These are phyloP conservation scores for Gleditsia sinensis DNA, from an alignment of 306 rosid genomes.

Conservation along the genomic window DNA sequence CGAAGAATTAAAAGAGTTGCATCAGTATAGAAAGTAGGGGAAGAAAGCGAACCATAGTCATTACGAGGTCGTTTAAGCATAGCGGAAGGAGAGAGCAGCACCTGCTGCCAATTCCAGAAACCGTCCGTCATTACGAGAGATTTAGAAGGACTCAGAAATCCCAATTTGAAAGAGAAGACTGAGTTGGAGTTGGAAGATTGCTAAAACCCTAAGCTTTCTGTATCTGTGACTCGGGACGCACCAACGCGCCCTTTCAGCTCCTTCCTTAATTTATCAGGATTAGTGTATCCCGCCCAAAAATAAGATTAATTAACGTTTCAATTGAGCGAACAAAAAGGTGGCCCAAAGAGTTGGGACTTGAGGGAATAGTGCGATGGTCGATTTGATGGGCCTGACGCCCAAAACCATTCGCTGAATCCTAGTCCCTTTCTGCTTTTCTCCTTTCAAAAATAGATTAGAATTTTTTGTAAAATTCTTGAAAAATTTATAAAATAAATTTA, in stretches of 20 bases:
- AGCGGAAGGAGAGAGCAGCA: conserved; percentile 52
- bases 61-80: conserved; percentile 75
- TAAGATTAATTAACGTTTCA: no score
- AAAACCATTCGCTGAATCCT: no score
- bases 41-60: conserved; percentile 59
- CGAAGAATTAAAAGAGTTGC: background rate
- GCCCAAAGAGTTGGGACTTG: no score
- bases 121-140: conserved; percentile 59
- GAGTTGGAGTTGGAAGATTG: background rate
- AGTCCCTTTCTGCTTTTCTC: no score
- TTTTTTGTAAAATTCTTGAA: no score
- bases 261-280: background rate
- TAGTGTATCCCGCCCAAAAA: background rate
- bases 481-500: no score
- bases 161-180: conserved; percentile 18
- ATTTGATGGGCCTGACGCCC: no score
- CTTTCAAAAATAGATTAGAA: no score
- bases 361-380: no score
- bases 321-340: no score
- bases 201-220: conserved; percentile 28
- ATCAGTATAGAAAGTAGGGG: background rate
- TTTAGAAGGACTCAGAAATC: conserved; percentile 6
- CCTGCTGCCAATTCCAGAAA: conserved; percentile 70
- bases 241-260: background rate
- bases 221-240: no score